phyloP scores from a whole-genome alignment of 345 rosid genomes.

The Luvunga scandens region DNA sequence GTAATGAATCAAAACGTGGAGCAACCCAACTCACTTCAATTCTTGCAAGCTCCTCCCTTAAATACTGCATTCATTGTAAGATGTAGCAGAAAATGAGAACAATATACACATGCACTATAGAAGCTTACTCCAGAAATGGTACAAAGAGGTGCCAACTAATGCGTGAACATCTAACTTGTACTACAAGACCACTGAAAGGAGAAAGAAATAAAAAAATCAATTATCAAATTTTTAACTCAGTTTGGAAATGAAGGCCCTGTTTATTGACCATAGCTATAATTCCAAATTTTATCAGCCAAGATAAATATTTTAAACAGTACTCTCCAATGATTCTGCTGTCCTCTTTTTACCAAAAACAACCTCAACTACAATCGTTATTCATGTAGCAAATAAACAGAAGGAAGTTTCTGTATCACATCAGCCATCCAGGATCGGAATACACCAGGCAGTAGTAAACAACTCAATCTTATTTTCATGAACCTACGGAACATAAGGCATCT shows the following conservation, averaged over 20 bases:
- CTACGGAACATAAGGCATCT: not conserved
- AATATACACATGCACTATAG: not conserved
- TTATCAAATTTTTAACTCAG: not conserved
- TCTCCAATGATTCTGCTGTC: not conserved
- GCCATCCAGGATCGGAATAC: not conserved
- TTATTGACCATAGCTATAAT: not conserved
- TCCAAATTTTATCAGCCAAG: not conserved
- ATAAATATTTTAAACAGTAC: not conserved
- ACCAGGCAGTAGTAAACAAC: not conserved
- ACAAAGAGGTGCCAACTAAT: not conserved
- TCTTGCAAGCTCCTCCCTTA: constrained; percentile 75
- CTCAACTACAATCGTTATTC: not conserved
- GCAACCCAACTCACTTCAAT: constrained; percentile 92
- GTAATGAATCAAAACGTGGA: constrained; percentile 95
- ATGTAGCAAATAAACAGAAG: not conserved
- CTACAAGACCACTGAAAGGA: not conserved
- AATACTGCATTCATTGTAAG: constrained; percentile 52
- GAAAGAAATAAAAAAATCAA: constrained; percentile 8
- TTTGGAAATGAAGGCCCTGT: not conserved
- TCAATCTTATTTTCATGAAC: not conserved
- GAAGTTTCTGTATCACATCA: not conserved
- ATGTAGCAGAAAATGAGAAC: constrained; percentile 24
- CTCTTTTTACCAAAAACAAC: not conserved
- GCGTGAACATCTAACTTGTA: not conserved
- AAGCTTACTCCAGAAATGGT: not conserved